Conservation (phyloP, 192 early-diverging fungal species). For the Backusella tarrabulga region DNA sequence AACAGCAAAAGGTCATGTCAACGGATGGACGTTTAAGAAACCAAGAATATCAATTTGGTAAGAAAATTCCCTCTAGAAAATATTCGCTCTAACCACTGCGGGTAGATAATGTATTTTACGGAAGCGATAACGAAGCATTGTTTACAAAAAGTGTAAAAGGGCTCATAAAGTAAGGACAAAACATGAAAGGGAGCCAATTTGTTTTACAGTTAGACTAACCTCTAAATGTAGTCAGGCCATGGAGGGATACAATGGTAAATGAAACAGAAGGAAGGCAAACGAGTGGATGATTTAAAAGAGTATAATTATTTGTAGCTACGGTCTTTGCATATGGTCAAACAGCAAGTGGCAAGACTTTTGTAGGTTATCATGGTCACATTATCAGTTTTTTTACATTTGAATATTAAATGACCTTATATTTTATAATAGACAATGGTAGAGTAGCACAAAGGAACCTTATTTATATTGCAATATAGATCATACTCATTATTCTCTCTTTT, state of each 20-base stretch:
- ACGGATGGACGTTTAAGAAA: conserved; percentile 33
- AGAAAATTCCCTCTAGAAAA: too few species aligned
- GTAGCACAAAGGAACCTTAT: conserved; percentile 15
- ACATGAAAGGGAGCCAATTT: not conserved
- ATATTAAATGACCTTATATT: not conserved
- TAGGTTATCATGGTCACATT: conserved; percentile 25
- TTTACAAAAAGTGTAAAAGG: conserved; percentile 41
- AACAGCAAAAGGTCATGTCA: conserved; percentile 27
- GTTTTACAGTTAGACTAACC: too few species aligned
- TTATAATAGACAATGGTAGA: conserved; percentile 45
- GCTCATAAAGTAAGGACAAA: conserved; percentile 28
- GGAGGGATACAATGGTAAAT: conserved; percentile 90
- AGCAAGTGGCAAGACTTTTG: conserved; percentile 90
- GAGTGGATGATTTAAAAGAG: not conserved
- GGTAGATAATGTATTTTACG: conserved; percentile 50
- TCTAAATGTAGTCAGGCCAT: conserved; percentile 49
- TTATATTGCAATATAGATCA: not conserved
- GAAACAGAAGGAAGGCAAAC: not conserved
- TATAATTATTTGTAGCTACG: conserved; percentile 58
- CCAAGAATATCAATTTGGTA: conserved; percentile 20
- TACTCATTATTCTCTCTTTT: not conserved
- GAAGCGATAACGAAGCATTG: conserved; percentile 53
- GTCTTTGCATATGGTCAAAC: conserved; percentile 99
- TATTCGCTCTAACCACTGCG: too few species aligned
- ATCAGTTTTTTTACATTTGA: too few species aligned